Percentiles rank a stretch among this genome's conserved stretches.
phyloP scores from a whole-genome alignment of 2,329 filamentous ascomycete genomes.

The Scopulariopsis brevicaulis region DNA sequence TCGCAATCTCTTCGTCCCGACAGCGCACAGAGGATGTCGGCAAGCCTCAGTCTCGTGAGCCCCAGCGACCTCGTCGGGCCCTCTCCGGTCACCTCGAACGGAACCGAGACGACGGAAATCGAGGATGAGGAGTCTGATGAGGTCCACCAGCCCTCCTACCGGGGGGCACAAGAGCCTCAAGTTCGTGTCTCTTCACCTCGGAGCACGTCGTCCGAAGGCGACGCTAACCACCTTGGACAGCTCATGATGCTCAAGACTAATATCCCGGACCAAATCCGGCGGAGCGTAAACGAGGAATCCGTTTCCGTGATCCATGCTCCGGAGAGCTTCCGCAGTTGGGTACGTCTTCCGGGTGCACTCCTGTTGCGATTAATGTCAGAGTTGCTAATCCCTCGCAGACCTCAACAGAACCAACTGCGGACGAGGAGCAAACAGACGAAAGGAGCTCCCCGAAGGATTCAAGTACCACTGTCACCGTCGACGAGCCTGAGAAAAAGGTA shows the following conservation, averaged over 20 bases:
- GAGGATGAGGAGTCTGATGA: constrained; percentile 65
- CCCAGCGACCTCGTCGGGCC: constrained; percentile 65
- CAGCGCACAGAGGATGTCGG: constrained; percentile 34
- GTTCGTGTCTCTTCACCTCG: neutral
- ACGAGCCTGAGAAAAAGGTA: neutral
- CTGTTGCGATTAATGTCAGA: neutral
- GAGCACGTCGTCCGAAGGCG: constrained; percentile 7
- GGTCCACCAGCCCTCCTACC: constrained; percentile 22
- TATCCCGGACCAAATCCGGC: constrained; percentile 44
- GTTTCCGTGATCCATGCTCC: constrained; percentile 89
- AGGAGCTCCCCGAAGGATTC: constrained; percentile 7
- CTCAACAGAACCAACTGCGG: constrained; percentile 24
- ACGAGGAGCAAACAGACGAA: constrained; percentile 20
- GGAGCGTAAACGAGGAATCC: constrained; percentile 60
- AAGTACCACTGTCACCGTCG: neutral
- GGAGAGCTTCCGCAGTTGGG: constrained; percentile 71
- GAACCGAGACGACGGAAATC: constrained; percentile 73
- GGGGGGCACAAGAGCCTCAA: neutral
- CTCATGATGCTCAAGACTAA: constrained; percentile 39
- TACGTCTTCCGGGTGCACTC: constrained; percentile 25
- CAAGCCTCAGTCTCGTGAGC: constrained; percentile 45
- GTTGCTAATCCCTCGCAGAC: constrained; percentile 20
- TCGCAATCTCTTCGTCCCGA: constrained; percentile 38
- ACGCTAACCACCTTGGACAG: constrained; percentile 9
- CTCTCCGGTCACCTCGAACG: constrained; percentile 76